Percentiles rank a stretch among this genome's conserved stretches.
These are phyloP conservation scores for Aspergillus carlsbadensis DNA, from an alignment of 495 filamentous ascomycete species.

Conservation along the genomic window DNA sequence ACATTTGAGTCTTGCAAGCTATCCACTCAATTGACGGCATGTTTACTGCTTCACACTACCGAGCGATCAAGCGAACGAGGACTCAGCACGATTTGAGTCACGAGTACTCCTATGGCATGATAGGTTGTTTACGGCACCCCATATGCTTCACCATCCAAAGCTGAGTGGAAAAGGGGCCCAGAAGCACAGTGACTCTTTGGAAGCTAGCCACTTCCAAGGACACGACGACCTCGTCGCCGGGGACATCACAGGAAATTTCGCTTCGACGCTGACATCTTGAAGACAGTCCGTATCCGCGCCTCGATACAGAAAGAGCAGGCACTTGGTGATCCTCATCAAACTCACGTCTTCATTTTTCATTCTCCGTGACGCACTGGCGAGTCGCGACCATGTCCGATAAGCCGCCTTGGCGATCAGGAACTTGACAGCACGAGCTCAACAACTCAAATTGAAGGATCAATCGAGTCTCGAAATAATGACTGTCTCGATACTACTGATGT, in stretches of 20 bases:
- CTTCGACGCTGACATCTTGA: not conserved
- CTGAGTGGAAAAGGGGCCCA: no score
- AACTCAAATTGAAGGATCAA: not conserved
- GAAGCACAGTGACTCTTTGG: no score
- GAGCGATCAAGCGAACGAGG: no score
- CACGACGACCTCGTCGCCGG: no score
- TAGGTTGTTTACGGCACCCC: no score
- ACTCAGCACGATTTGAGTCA: no score
- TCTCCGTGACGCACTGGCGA: not conserved
- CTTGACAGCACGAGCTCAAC: not conserved
- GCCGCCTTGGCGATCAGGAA: conserved; percentile 14
- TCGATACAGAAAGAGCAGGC: not conserved
- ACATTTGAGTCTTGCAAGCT: not conserved
- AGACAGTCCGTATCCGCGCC: not conserved
- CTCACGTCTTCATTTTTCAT: not conserved
- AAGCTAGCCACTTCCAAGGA: no score
- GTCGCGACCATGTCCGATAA: not conserved
- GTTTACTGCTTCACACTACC: no score
- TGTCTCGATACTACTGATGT: not conserved
- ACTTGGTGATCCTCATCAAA: not conserved
- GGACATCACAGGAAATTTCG: not conserved
- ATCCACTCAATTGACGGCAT: not conserved
- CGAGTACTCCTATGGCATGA: no score
- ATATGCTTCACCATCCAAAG: no score
- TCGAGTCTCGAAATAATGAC: not conserved